phyloP scores from a whole-genome alignment of 116 monocot species.

The Trichopus zeylanicus region DNA sequence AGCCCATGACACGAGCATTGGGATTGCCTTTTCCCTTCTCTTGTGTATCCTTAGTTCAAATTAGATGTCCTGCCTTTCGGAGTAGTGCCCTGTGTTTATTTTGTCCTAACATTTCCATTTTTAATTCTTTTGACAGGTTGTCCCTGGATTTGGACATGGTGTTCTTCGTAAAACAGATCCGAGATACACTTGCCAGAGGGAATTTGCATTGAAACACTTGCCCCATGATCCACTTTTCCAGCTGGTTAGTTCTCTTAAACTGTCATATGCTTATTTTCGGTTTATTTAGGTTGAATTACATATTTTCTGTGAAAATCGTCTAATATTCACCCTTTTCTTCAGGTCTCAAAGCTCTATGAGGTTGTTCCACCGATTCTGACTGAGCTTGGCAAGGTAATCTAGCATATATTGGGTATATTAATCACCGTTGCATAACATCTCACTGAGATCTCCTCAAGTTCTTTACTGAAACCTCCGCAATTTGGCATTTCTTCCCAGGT shows the following conservation, averaged over 20 bases:
- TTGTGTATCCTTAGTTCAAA: no score
- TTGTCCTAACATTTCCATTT: neutral
- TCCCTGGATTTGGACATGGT: slow-evolving; percentile 98
- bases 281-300: neutral
- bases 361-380: slow-evolving; percentile 90
- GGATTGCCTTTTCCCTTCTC: no score
- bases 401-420: neutral
- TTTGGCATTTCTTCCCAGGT: neutral
- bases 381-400: slow-evolving; percentile 88
- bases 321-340: slow-evolving; percentile 3
- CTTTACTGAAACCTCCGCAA: neutral
- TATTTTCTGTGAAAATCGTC: neutral
- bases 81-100: neutral
- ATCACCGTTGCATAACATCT: neutral
- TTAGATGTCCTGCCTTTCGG: no score
- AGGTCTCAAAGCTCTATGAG: slow-evolving; percentile 97
- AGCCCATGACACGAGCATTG: no score
- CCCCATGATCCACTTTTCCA: slow-evolving; percentile 96
- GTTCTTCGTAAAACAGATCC: slow-evolving; percentile 97
- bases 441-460: neutral
- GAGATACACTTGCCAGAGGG: slow-evolving; percentile 91
- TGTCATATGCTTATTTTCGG: slow-evolving; percentile 6
- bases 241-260: slow-evolving; percentile 38
- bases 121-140: slow-evolving; percentile 43
- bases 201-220: slow-evolving; percentile 95